Base-by-base conservation (phyloP, 257 asterid species). In the Gentiana dahurica region DNA sequence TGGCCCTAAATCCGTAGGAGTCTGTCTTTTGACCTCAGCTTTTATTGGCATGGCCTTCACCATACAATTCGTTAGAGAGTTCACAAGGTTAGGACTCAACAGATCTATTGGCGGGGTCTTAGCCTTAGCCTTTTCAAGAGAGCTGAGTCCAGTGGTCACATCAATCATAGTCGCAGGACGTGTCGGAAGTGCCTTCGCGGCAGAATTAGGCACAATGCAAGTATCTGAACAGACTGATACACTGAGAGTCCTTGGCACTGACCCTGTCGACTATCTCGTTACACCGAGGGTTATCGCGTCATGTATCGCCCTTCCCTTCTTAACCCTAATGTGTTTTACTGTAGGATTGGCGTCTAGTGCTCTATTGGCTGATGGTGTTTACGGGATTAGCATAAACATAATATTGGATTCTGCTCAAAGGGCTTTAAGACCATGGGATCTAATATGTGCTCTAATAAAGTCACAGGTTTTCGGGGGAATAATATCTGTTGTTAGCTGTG, bases 11-110 rank as follows among this genome's bases (percentile, higher is more conserved):
- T 92, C 98, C 5, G 92, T 85, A 5, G 96, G 96, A 8, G 98
- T 90, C 49, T 87, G 96, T 71, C 84, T 91, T 53, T 62, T 91
- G 53, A 87, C 95, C 15, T 71, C 98, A 3, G 95, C 98, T 33
- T 87, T 91, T 58, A 94, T 91, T 5, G 95, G 98, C 71, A 91
- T 87, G 98, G 98, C 98, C 64, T 87, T 91, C 77, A 85, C 96
- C 1, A 87, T 91, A 75, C 98, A 91, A 56, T 91, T 91, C 53
- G 96, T 91, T 34, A 69, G 98, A 65, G 98, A 91, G 54, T 91
- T 91, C 65, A 87, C 96, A 58, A 67, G 98, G 68, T 69, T 87
- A 68, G 98, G 98, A 8, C 76, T 91, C 55, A 91, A 83, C 64
- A 72, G 98, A 68, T 82, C 97, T 1, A 68, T 92, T n/a, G 98